Conservation (phyloP, 352 stramenopile species). For the Globisporangium heterothallicum region DNA sequence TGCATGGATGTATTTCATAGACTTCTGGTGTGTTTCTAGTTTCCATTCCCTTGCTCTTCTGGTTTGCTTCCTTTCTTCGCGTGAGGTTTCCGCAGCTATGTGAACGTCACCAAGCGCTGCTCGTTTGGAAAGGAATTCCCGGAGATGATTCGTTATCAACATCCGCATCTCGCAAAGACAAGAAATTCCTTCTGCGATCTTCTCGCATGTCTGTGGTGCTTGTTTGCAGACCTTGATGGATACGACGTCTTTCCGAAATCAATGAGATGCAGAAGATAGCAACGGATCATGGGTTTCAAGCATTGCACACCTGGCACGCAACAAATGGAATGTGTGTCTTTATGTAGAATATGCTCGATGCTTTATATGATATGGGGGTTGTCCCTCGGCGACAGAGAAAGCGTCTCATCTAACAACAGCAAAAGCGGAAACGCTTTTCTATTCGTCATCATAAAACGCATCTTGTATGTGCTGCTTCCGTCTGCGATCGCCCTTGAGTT, state of each 20-base stretch:
- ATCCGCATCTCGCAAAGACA: no score
- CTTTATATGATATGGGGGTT: no score
- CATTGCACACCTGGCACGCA: no score
- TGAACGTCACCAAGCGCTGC: slow-evolving; percentile 7
- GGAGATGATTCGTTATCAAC: background rate
- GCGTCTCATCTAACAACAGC: background rate
- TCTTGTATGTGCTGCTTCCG: slow-evolving; percentile 79
- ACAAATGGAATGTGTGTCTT: no score
- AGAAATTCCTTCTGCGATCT: no score
- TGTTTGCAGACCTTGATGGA: no score
- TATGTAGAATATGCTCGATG: no score
- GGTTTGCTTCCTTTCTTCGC: background rate
- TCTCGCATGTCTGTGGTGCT: no score
- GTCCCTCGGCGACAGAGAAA: background rate
- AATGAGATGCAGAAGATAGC: no score
- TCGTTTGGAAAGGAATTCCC: background rate
- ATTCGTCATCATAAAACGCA: slow-evolving; percentile 63
- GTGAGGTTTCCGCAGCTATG: background rate
- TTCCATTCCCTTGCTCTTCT: background rate
- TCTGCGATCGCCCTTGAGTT: slow-evolving; percentile 69
- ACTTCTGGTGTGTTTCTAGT: background rate
- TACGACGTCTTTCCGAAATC: no score
- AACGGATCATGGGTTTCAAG: no score
- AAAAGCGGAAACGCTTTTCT: slow-evolving; percentile 1
- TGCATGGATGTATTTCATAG: slow-evolving; percentile 1